Base-by-base conservation (phyloP, 345 rosid genomes). In the Barbarea vulgaris region DNA sequence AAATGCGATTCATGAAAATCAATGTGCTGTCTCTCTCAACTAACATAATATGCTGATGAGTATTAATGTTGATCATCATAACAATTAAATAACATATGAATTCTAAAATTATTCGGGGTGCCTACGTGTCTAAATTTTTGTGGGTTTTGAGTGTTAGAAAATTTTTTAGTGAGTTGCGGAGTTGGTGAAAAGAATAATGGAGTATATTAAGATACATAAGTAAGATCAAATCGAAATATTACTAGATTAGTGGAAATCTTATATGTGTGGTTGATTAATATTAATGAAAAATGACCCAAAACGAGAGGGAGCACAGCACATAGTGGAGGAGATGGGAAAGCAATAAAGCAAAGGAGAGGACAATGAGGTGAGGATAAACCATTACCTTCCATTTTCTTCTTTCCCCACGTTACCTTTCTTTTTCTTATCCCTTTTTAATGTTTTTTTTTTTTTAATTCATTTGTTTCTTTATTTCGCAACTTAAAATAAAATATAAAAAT, bases 341-440 rank as follows among this genome's bases (percentile, higher is more conserved):
- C 70, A 62, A 77, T 70, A 69, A 77, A 70, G 75, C 24, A 55
- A 55, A 8, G 11, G 19, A 55, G 71, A 77, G 52, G 75, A 76
- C 80, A 69, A 44, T 25, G 52, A 69, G 59, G 71, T 70, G 52
- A 63, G 65, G 80, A 55, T 77, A 77, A 70, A 31, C 75, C 75
- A 61, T 62, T 52, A 76, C 70, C 64, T 53, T 52, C 74, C 47
- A 51, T 67, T 62, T 64, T 64, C 51, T 76, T 67, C 68, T 67
- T 74, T 68, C 54, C 37, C 80, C 80, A 70, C 66, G 60, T 77
- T 69, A 56, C 53, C 59, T 70, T 63, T 44, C 76, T 63, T 63
- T 70, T 63, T 44, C 76, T 63, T 63, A 42, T 69, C 59, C 58
- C 57, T 27, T 76, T 76, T 62, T 22, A 25, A 9, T 13, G 27